These are phyloP conservation scores for Ustilago nuda DNA, from an alignment of 1,284 basidiomycete genomes.

Conservation along the genomic window DNA sequence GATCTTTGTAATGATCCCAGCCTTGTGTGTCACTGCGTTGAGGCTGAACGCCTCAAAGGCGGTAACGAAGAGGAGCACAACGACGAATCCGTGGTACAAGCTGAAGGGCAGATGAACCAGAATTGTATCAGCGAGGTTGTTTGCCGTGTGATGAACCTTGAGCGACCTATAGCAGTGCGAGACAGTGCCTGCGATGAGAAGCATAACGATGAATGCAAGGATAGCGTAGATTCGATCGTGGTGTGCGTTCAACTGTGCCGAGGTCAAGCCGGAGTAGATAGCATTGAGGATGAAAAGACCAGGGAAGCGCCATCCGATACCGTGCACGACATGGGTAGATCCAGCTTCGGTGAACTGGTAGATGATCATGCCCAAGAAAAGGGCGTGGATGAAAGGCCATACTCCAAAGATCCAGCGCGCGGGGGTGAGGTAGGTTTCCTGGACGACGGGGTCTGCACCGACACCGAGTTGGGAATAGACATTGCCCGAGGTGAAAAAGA, in stretches of 20 bases:
- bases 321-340: slow-evolving; percentile 83
- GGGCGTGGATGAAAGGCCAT: slow-evolving; percentile 81
- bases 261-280: slow-evolving; percentile 80
- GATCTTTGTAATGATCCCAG: slow-evolving; percentile 90
- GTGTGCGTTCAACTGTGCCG: slow-evolving; percentile 43
- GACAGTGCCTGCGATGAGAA: slow-evolving; percentile 83
- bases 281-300: slow-evolving; percentile 84
- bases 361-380: slow-evolving; percentile 77
- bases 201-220: slow-evolving; percentile 83
- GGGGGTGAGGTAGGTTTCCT: slow-evolving; percentile 88
- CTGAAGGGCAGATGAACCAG: slow-evolving; percentile 71
- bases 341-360: slow-evolving; percentile 73
- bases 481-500: slow-evolving; percentile 87
- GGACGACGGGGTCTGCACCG: slow-evolving; percentile 25
- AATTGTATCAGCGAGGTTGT: slow-evolving; percentile 73
- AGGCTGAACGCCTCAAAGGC: slow-evolving; percentile 91
- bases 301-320: slow-evolving; percentile 88
- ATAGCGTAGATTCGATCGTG: slow-evolving; percentile 78
- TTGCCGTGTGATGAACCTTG: slow-evolving; percentile 82
- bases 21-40: slow-evolving; percentile 76
- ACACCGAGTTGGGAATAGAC: slow-evolving; percentile 79
- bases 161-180: slow-evolving; percentile 93
- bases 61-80: slow-evolving; percentile 86
- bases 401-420: slow-evolving; percentile 87
- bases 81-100: slow-evolving; percentile 90